Conservation (phyloP, 495 filamentous ascomycete species). For the Recurvomyces mirabilis region DNA sequence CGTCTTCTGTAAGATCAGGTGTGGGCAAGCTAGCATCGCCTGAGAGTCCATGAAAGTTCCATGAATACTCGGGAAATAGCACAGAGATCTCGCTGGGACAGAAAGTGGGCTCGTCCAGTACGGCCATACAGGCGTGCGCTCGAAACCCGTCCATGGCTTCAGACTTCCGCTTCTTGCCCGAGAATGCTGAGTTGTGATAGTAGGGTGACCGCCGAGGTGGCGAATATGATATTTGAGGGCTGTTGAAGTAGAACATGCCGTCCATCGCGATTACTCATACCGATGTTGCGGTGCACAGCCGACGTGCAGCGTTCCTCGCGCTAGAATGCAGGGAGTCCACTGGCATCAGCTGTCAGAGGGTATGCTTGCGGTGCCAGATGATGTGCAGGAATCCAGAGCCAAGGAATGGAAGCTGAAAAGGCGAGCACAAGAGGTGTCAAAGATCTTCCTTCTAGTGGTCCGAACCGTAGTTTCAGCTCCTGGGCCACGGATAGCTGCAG, state of each 20-base stretch:
- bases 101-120: constrained; percentile 14
- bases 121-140: constrained; percentile 12
- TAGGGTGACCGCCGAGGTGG: background rate
- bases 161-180: background rate
- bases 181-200: background rate
- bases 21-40: background rate
- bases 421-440: constrained; percentile 2
- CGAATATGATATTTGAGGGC: background rate
- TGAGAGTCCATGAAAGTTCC: too few relatives aligned
- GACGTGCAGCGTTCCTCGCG: too few relatives aligned
- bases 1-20: background rate
- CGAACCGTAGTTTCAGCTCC: background rate
- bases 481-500: constrained; percentile 1
- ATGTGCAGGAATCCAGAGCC: constrained; percentile 5
- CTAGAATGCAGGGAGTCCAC: background rate
- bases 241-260: constrained; percentile 13
- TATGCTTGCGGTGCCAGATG: background rate
- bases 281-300: background rate
- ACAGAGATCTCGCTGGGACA: constrained; percentile 4
- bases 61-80: background rate
- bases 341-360: constrained; percentile 6
- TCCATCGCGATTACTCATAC: background rate
- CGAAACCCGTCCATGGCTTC: background rate
- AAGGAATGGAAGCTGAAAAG: constrained; percentile 1
- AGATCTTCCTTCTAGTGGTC: background rate